Evolutionary conservation across 177 flowering plant genomes (phyloP), one percentile per base, ranked within the genome.

Genomic region (Vitis hybrid): DNA sequence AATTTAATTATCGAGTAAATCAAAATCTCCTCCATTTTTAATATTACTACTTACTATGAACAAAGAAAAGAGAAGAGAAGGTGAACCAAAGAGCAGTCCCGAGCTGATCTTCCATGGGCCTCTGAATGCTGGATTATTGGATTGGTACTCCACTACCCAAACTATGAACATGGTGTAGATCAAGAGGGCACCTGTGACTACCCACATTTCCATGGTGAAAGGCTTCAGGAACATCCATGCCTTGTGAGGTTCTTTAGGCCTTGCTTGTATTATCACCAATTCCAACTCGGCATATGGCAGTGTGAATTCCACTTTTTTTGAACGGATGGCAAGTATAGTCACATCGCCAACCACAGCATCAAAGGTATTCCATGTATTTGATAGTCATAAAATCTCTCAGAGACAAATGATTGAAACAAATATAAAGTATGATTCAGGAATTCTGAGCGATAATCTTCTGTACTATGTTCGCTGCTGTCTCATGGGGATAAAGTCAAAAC

Each of bases 171-270:
- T 79, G 6, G 86, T 87, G 81, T 84, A 85, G 14, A 87, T 56
- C 50, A 87, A 60, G 1, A 73, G 52, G 21, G 57, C 75, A 14
- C 62, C 67, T 0, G 81, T 77, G 1, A 62, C 84, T 2, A 79
- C 1, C 91, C 89, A 86, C 82, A 82, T 70, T 27, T 64, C 35
- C 68, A 2, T 48, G 40, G 76, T 74, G 76, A 87, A 87, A 6
- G 91, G 91, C 74, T 74, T 81, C 60, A 76, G 5, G 70, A 87
- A 81, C 58, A 82, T 74, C 46, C 46, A 35, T 35, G 46, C 46
- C 5, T 35, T 35, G 46, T 35, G 46, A 6, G 0, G 46, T 35
- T 35, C 46, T 35, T 35, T 3, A 5, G 46, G 6, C 68, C 4
- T 35, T 35, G 6, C 46, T 35, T 35, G 46, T 35, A 35, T 0